Conservation (phyloP, 75 land plant species). For the Sequoiadendron giganteum region DNA sequence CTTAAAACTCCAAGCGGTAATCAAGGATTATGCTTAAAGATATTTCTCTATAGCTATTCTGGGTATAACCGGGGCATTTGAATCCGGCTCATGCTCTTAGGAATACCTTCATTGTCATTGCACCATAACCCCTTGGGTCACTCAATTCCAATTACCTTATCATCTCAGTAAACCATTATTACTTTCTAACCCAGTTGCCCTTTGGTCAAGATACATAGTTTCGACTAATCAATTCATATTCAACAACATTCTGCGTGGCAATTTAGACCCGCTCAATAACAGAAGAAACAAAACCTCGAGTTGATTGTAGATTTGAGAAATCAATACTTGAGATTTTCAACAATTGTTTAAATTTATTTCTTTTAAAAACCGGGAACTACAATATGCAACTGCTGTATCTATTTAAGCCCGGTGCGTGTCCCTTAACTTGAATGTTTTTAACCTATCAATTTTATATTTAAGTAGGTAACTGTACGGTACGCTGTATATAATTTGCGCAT, state of each 20-base stretch:
- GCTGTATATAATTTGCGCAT: background rate
- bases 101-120: background rate
- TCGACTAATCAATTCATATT: background rate
- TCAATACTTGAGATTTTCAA: background rate
- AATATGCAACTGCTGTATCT: background rate
- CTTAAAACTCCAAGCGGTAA: background rate
- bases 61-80: background rate
- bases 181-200: background rate
- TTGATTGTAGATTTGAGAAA: background rate
- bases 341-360: background rate
- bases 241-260: background rate
- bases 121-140: background rate
- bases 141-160: background rate
- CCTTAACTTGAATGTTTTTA: too few relatives aligned
- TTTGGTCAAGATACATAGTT: background rate
- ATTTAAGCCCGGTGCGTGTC: background rate
- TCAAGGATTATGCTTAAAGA: background rate
- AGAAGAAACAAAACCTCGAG: background rate
- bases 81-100: background rate
- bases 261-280: background rate
- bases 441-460: too few relatives aligned
- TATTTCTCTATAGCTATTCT: background rate
- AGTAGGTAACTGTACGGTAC: too few relatives aligned
- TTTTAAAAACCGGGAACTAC: background rate
- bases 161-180: background rate